Conservation (phyloP, 1,284 basidiomycete species). For the Trametes pubescens region DNA sequence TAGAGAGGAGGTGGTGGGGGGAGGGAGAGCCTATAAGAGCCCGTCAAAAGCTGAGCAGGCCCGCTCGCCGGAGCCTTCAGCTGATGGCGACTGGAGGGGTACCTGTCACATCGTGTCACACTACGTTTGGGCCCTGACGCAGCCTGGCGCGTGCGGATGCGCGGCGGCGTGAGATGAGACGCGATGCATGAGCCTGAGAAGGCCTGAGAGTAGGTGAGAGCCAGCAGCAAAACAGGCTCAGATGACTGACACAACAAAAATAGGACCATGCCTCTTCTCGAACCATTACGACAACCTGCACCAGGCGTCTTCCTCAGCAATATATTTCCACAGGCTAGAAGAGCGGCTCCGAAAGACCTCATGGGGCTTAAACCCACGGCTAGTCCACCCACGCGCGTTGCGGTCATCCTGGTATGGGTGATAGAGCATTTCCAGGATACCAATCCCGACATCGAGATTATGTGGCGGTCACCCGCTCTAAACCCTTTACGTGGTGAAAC, state of each 20-base stretch:
- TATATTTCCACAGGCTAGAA: neutral
- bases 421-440: neutral
- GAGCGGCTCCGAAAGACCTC: neutral
- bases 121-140: neutral
- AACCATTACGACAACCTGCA: neutral
- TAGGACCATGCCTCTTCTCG: neutral
- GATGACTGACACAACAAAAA: neutral
- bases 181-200: too few species aligned
- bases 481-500: too few species aligned
- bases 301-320: neutral
- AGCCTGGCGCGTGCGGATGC: neutral
- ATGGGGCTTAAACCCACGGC: neutral
- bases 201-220: neutral
- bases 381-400: too few species aligned
- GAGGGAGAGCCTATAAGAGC: conserved; percentile 19
- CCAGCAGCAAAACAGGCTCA: conserved; percentile 4
- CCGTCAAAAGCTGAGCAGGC: conserved; percentile 8
- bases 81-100: conserved; percentile 20
- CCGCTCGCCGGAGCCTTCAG: neutral
- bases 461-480: neutral
- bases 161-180: neutral
- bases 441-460: neutral
- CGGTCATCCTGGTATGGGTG: neutral
- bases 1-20: neutral
- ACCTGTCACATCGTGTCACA: conserved; percentile 25